Evolutionary conservation across 2,329 filamentous ascomycete genomes (phyloP).

Genomic region (Paecilomyces sp.): DNA sequence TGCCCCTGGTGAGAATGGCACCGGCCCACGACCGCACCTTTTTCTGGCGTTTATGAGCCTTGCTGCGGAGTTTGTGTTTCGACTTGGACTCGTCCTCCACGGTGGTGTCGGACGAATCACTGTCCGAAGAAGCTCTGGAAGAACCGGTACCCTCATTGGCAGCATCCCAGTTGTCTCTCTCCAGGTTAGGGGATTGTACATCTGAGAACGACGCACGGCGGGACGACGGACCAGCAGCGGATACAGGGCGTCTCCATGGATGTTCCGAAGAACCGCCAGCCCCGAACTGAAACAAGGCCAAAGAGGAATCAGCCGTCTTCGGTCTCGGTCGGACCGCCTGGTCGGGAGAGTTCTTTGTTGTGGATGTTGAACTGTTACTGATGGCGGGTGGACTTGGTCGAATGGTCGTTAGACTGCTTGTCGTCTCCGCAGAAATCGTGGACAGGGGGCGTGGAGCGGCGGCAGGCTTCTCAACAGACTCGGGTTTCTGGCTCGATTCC

Average conservation of each 20-base stretch:
- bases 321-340: constrained; percentile 26
- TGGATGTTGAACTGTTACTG: constrained; percentile 37
- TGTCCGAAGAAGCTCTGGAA: constrained; percentile 22
- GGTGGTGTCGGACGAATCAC: constrained; percentile 18
- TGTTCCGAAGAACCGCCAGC: constrained; percentile 10
- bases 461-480: constrained; percentile 10
- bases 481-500: constrained; percentile 3
- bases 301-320: constrained; percentile 37
- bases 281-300: constrained; percentile 20
- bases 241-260: constrained; percentile 32
- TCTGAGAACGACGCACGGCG: not conserved
- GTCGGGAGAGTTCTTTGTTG: constrained; percentile 6
- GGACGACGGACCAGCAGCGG: constrained; percentile 26
- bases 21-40: constrained; percentile 62
- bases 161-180: not conserved
- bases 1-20: constrained; percentile 41
- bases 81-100: constrained; percentile 19
- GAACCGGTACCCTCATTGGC: constrained; percentile 3
- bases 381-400: constrained; percentile 63
- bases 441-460: constrained; percentile 74
- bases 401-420: constrained; percentile 64
- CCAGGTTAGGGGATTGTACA: constrained; percentile 11
- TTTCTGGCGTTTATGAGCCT: constrained; percentile 53
- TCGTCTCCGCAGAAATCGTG: constrained; percentile 74
- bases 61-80: constrained; percentile 13